Base-by-base conservation (phyloP, 2,329 filamentous ascomycete species). In the Penicillium concentricum region DNA sequence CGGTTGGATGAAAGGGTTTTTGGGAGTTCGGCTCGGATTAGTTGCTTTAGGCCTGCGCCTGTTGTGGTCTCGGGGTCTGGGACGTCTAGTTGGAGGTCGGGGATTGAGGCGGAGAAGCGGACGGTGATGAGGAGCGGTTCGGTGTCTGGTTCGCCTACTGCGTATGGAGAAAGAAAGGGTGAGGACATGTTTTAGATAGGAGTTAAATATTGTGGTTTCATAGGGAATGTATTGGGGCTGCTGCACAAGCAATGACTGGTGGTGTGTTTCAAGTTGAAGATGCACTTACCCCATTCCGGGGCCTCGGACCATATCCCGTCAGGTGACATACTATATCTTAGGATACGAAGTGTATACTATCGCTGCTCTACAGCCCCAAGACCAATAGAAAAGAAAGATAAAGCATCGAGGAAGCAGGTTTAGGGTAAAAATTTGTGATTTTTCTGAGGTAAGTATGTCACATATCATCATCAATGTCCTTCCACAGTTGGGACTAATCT, bases 91-190 rank as follows among this genome's bases (percentile, higher is more conserved):
- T 88, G 83, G 38, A 97, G 84, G 72, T 97, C 94, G 16, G 91
- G 88, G 56, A 93, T 83, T 1, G 91, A 87, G 58, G 88, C 87
- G 51, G 91, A 91, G 83, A 99, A 97, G 74, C 93, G 92, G 72
- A 97, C 87, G 37, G 90, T 93, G 44, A 97, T 82, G 68, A 89
- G 86, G 55, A 96, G 81, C 15, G 62, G 57, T 22, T 68, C 56
- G 18, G 51, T 48, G 13, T 50, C n/a, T 12, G 46, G 15, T 32
- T 63, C 58, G 35, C 37, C 51, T 32, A 18, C 20, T 26, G 26
- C 66, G 47, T 20, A 62, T 48, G 28, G 63, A 44, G 38, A 62
- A 41, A 35, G 59, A 37, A 50, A 53, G 10, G 57, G 56, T 12
- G 59, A 63, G 32, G 59, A 45, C 67, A 68, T 67, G 4, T n/a